phyloP scores from a whole-genome alignment of 495 filamentous ascomycete species.

The Aspergillus sparsus region DNA sequence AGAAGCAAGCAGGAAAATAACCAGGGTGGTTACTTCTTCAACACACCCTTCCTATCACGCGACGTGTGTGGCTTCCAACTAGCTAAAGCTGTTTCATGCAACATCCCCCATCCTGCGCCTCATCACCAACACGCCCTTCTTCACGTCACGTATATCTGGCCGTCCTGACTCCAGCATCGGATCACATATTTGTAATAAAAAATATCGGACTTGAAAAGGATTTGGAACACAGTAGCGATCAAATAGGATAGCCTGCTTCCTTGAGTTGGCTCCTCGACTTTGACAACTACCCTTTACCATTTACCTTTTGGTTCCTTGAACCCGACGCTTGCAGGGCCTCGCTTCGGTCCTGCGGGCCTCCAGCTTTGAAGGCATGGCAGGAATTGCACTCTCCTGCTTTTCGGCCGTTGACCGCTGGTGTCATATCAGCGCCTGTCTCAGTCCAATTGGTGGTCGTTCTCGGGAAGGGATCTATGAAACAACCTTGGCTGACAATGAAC shows the following conservation, averaged over 20 bases:
- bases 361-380: slow-evolving; percentile 40
- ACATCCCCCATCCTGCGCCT: slow-evolving; percentile 22
- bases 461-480: slow-evolving; percentile 95
- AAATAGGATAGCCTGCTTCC: slow-evolving; percentile 6
- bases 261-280: slow-evolving; percentile 5
- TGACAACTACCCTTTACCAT: slow-evolving; percentile 6
- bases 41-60: slow-evolving; percentile 23
- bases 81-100: slow-evolving; percentile 24
- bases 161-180: slow-evolving; percentile 6
- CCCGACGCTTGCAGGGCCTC: slow-evolving; percentile 31
- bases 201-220: background rate
- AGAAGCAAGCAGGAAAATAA: background rate
- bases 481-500: slow-evolving; percentile 91
- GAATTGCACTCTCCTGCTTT: slow-evolving; percentile 47
- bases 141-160: slow-evolving; percentile 11
- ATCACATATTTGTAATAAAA: slow-evolving; percentile 3
- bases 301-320: slow-evolving; percentile 22
- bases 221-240: background rate
- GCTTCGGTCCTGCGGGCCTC: slow-evolving; percentile 35
- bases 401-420: slow-evolving; percentile 50
- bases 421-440: slow-evolving; percentile 50
- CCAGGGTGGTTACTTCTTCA: slow-evolving; percentile 5
- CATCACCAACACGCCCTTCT: slow-evolving; percentile 21
- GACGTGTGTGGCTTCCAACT: slow-evolving; percentile 17
- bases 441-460: slow-evolving; percentile 66